Percentiles rank a stretch among this genome's conserved stretches.
These are phyloP conservation scores for Pleurotus citrinopileatus DNA, from an alignment of 768 basidiomycete genomes.

Conservation along the genomic window DNA sequence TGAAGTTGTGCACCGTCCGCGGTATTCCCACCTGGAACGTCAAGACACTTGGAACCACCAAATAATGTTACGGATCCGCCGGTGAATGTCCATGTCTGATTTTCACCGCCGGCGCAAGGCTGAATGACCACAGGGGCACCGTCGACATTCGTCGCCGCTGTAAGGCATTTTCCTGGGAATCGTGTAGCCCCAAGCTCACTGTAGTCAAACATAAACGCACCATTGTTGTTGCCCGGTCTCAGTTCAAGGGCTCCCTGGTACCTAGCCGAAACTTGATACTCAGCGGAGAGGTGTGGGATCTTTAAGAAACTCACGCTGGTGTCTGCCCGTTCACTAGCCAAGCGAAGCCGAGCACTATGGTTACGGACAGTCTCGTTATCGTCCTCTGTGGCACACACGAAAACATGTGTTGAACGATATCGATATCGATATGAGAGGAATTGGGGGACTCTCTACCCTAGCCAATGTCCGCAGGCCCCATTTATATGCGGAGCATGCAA, in stretches of 20 bases:
- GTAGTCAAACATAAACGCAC: background rate
- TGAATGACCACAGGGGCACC: conserved; percentile 47
- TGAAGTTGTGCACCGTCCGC: conserved; percentile 47
- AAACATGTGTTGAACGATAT: background rate
- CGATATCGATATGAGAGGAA: background rate
- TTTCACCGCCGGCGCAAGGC: conserved; percentile 36
- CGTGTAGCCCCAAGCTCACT: background rate
- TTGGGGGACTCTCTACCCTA: background rate
- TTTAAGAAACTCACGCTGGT: background rate
- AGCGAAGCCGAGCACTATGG: background rate
- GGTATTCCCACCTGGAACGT: conserved; percentile 39
- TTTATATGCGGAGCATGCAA: background rate
- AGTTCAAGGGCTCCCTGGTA: conserved; percentile 1
- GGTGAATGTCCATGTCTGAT: conserved; percentile 48
- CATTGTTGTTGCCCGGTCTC: conserved; percentile 1
- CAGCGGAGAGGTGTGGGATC: background rate
- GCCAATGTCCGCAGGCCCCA: background rate
- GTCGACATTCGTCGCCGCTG: conserved; percentile 45
- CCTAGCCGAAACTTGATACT: background rate
- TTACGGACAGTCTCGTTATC: background rate
- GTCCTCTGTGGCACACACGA: background rate
- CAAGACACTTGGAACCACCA: conserved; percentile 44
- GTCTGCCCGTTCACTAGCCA: background rate
- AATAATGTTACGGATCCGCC: conserved; percentile 40
- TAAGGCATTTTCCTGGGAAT: conserved; percentile 45